Evolutionary conservation across 768 basidiomycete species (phyloP), one percentile per base, ranked within the genome.

Genomic region (Boletus pseudo-olivaceus): DNA sequence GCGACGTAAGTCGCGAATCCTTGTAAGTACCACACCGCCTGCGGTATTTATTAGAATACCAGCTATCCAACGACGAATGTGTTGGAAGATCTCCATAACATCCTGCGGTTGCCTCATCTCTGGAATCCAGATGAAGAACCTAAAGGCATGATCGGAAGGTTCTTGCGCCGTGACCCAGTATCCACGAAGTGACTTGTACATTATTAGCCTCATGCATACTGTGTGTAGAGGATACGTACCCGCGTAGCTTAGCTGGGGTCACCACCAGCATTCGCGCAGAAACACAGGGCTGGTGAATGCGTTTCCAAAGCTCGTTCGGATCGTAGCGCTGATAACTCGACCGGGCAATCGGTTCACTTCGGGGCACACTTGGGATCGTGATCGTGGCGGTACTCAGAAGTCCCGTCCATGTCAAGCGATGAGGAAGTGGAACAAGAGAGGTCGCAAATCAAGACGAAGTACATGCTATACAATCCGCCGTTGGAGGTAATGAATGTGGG

Each of bases 121-220:
- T 14, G 81, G 82, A 30, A 81, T 80, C n/a, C 82, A 62, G 38
- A 82, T 76, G 58, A 82, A 82, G 61, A 82, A 82, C 77, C 79
- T 80, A 39, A 27, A 30, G 5, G n/a, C 2, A 45, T n/a, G 35
- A 40, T 59, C 42, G 54, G 46, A 44, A 41, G 12, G 35, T 34
- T 27, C 23, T 41, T 56, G 29, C 5, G 19, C 17, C 2, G 26
- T 34, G 44, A 29, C 6, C 9, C 29, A 9, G 17, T n/a, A 1
- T n/a, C 19, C 41, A 81, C 78, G 65, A 82, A 82, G 59, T 82
- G 79, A 1, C 80, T 78, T 79, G 55, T 19, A 30, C 17, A 17
- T 30, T 5, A 15, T 56, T 19, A 56, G n/a, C 30, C 19, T 34
- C 15, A 23, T n/a, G n/a, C n/a, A 27, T 37, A 17, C 23, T 8